phyloP scores from a whole-genome alignment of 306 rosid species.

The Acacia melanoxylon region DNA sequence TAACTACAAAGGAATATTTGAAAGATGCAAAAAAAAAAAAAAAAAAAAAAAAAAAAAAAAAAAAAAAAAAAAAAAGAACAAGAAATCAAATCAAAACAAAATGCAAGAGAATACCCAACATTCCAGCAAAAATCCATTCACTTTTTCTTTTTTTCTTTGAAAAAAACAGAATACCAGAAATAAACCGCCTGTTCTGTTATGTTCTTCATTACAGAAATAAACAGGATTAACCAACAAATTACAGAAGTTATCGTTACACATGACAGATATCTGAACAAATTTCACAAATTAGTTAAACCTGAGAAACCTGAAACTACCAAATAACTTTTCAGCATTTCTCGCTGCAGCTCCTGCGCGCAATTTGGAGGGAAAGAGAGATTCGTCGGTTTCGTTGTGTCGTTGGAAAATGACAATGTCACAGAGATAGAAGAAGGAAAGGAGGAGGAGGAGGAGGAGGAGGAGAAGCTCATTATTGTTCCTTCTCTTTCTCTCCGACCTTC shows the following conservation, averaged over 20 bases:
- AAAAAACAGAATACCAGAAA: background rate
- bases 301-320: background rate
- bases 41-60: too few relatives aligned
- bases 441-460: slow-evolving; percentile 18
- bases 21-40: too few relatives aligned
- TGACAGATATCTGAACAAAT: background rate
- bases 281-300: background rate
- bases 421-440: slow-evolving; percentile 32
- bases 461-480: slow-evolving; percentile 39
- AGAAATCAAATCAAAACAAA: too few relatives aligned
- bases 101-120: background rate
- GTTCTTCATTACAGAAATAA: background rate
- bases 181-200: background rate
- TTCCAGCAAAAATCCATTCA: background rate
- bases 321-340: background rate
- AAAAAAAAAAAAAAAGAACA: fast-evolving
- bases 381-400: slow-evolving; percentile 38
- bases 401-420: slow-evolving; percentile 41
- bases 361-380: slow-evolving; percentile 42
- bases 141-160: too few relatives aligned
- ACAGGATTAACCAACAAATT: background rate
- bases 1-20: too few relatives aligned
- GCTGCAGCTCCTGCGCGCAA: slow-evolving; percentile 38
- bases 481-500: slow-evolving; percentile 41
- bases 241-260: background rate